Evolutionary conservation across 2,329 filamentous ascomycete species (phyloP), one percentile per base, ranked within the genome.

Genomic region (Aspergillus fischeri): DNA sequence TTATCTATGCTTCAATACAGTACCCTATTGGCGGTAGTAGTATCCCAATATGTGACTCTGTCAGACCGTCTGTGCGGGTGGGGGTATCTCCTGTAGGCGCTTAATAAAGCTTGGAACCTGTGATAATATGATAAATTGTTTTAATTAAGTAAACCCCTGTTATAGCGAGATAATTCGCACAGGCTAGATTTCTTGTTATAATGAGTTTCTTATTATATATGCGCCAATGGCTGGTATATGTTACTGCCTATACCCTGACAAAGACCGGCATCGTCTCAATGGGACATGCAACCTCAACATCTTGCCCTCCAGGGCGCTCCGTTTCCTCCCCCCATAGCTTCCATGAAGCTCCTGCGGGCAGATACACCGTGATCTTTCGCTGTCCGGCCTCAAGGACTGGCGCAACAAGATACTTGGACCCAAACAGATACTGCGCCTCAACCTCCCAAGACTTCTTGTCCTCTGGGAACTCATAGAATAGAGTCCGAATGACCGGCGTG

Each of bases 381-480:
- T 79, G 70, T 0, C 79, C 80, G 0, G 81, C 67, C n/a, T 76
- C 65, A 55, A 88, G 63, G 0, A 88, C 77, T 0, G 86, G 85
- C 11, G 77, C 81, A 7, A 81, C 78, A 14, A 88, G 72, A 64
- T 87, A 88, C 65, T 80, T 81, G 17, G 72, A 65, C 0, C 86
- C 86, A 63, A 81, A 89, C 80, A 89, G 83, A 65, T 88, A 88
- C 73, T 87, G 80, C 32, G 80, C 79, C 52, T 84, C 82, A 3
- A 86, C 66, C 4, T 79, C 75, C 86, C 86, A 88, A 17, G 77
- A 75, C 55, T 65, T 69, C 11, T 69, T 50, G 57, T 88, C 85
- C 0, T 72, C 57, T 0, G 85, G 85, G 57, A 88, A 89, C 57
- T 86, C 84, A 60, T 85, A 86, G 65, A 89, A 89, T 10, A 85